Evolutionary conservation across 805 yeast species (phyloP).

Genomic region (Yamadazyma ubonensis): DNA sequence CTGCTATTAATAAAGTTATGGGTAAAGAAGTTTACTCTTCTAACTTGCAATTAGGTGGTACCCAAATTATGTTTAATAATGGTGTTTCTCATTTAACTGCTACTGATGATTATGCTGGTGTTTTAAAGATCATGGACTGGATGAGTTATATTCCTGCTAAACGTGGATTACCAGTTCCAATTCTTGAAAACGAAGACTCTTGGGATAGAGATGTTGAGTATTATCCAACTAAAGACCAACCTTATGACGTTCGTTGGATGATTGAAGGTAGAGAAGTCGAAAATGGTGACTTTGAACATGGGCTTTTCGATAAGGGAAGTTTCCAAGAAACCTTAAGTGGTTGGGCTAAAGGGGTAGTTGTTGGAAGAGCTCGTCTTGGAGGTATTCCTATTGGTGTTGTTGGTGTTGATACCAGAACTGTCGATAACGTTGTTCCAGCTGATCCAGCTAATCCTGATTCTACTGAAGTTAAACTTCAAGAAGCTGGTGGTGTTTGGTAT

Average conservation of each 20-base stretch:
- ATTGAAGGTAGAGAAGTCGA: conserved; percentile 78
- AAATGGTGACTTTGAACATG: conserved; percentile 71
- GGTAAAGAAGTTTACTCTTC: conserved; percentile 98
- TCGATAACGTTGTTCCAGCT: conserved; percentile 91
- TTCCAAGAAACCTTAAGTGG: conserved; percentile 96
- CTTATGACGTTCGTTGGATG: conserved; percentile 93
- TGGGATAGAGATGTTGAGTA: conserved; percentile 95
- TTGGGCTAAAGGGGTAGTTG: conserved; percentile 98
- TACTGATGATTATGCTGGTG: conserved; percentile 95
- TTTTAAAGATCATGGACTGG: conserved; percentile 92
- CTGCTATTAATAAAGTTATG: conserved; percentile 92
- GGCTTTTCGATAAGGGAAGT: conserved; percentile 88
- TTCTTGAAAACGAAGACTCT: conserved; percentile 71
- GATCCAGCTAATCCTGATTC: conserved; percentile 98
- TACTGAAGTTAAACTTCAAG: conserved; percentile 81
- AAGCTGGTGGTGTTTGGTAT: conserved; percentile 99
- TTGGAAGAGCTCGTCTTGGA: conserved; percentile 97
- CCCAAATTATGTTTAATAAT: conserved; percentile 96
- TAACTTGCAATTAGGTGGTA: conserved; percentile 97
- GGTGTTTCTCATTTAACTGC: conserved; percentile 99
- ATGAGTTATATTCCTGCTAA: conserved; percentile 90
- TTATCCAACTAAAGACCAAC: conserved; percentile 66
- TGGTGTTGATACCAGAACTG: conserved; percentile 88
- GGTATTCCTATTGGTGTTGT: conserved; percentile 99
- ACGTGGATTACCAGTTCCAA: conserved; percentile 88